Base-by-base conservation (phyloP, 768 basidiomycete species). In the Sporobolomyces pararoseus region DNA sequence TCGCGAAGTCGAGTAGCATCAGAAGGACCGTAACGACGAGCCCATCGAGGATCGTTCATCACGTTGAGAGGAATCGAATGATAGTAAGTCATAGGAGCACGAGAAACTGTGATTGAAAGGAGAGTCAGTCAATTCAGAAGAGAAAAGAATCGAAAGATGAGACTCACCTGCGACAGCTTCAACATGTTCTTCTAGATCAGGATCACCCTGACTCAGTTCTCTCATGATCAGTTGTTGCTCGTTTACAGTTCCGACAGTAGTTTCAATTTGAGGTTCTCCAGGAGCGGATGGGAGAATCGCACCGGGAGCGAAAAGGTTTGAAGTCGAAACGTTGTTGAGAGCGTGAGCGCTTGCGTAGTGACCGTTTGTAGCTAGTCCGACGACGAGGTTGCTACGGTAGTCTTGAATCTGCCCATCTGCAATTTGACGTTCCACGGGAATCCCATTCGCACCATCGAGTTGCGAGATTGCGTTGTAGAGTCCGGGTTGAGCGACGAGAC, bases 201-300 rank as follows among this genome's bases (percentile, higher is more conserved):
- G 78, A 67, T 59, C 85, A 84, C 44, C 92, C 88, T 83, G 86
- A 76, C 89, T 88, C 25, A 99, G 84, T 79, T 97, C 92, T 77
- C 87, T 86, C 89, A 98, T 89, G 72, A 99, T 88, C 89, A 96
- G 90, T 80, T 97, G 94, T 78, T 93, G 90, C 80, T 98, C 95
- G 4, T 90, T 93, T 63, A 94, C 21, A 7, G 12, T 19, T 0
- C 44, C 72, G 23, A 19, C 31, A 23, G 34, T 19, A 42, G 72
- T 73, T 62, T 73, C 72, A 19, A 55, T 86, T 7, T 49, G 76
- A 76, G 42, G 39, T 51, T 47, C n/a, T 5, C 62, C 62, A 21
- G 51, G 74, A 77, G 7, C 86, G 85, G 35, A 83, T 80, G 85
- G 86, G 88, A n/a, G 86, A 85, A 71, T 85, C 82, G 47, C 86